phyloP scores from a whole-genome alignment of 192 early-diverging fungal species.

The Pecoramyces ruminantium region DNA sequence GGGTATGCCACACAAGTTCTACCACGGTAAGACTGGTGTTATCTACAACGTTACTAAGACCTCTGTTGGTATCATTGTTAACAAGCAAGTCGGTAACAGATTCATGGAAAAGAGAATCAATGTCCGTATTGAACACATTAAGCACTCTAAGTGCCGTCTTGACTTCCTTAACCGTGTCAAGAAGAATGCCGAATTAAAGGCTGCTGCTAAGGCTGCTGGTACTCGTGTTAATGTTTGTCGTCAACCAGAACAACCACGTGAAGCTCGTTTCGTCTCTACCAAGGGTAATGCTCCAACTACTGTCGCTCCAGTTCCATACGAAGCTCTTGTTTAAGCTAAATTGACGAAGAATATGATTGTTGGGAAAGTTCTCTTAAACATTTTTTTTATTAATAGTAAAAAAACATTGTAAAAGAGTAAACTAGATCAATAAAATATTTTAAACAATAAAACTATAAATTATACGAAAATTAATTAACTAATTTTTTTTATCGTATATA shows the following conservation, averaged over 20 bases:
- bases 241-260: conserved; percentile 71
- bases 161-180: conserved; percentile 96
- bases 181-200: conserved; percentile 71
- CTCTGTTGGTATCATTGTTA: conserved; percentile 91
- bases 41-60: conserved; percentile 99
- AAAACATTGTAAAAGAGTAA: background rate
- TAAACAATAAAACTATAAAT: background rate
- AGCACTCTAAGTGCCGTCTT: conserved; percentile 98
- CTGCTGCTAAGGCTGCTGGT: conserved; percentile 67
- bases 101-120: conserved; percentile 98
- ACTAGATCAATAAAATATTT: background rate
- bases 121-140: conserved; percentile 95
- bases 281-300: conserved; percentile 80
- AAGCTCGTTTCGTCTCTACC: conserved; percentile 73
- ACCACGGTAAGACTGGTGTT: conserved; percentile 97
- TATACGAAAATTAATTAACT: background rate
- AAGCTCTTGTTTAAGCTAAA: conserved; percentile 44
- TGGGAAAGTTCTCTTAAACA: background rate
- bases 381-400: background rate
- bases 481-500: too few relatives aligned
- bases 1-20: conserved; percentile 99
- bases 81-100: conserved; percentile 97
- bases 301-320: conserved; percentile 90
- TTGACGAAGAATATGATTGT: background rate
- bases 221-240: conserved; percentile 70